Base-by-base conservation (phyloP, 495 filamentous ascomycete species). In the Thozetella sp. region DNA sequence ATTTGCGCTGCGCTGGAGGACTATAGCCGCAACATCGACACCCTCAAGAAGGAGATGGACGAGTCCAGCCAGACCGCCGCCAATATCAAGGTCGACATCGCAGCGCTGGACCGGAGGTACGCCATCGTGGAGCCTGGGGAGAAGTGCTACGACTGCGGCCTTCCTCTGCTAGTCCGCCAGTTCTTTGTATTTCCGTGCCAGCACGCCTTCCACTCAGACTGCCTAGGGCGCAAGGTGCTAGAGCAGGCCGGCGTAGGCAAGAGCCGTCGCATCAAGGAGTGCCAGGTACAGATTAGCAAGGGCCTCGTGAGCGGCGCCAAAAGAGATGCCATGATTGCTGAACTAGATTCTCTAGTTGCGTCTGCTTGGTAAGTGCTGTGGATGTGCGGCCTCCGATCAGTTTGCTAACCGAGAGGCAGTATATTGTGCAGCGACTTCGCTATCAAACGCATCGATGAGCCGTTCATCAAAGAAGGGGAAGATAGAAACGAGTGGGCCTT, bases 131-230 rank as follows among this genome's bases (percentile, higher is more conserved):
- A 97, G 72, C 95, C 96, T 0, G 95, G 96, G 1, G 95, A 99
- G 79, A 86, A 90, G 64, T 99, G 95, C 69, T 93, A 91, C 73
- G 82, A 90, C 20, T 99, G 95, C 67, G 85, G 87, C 3, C 72
- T 97, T 48, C 96, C 95, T 23, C 76, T 98, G 37, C 80, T 99
- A 19, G 90, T 88, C 61, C 78, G 94, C 58, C 92, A 96, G 69
- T 99, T 98, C 76, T 99, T 97, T 61, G 95, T 98, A 12, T 99
- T 98, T 69, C 93, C 95, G 0, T 99, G 95, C 72, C 95, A 97
- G 78, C 95, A 99, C 73, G 93, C 93, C 20, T 98, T 97, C 64
- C 95, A 99, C 70, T 91, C 89, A 59, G 95, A 98, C 66, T 99
- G 96, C 70, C 72, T 98, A 20, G 93, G 90, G 0, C 86, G 83